Evolutionary conservation across 2,329 filamentous ascomycete species (phyloP), one percentile per base, ranked within the genome.

Genomic region (Fusarium veterinarium): DNA sequence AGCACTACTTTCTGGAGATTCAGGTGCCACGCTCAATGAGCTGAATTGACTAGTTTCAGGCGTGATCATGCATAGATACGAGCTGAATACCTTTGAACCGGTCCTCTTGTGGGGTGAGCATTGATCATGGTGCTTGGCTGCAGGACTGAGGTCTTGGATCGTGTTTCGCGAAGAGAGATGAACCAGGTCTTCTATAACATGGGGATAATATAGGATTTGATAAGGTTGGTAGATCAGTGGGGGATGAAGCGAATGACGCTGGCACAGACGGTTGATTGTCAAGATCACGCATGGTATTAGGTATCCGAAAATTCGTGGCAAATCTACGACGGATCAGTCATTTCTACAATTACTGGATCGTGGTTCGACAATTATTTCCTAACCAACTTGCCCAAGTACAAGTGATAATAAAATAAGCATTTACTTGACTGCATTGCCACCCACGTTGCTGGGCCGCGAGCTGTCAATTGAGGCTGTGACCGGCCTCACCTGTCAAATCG

Each of bases 11-110:
- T 69, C 19, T 41, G 33, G 23, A 30, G 57, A 8, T 25, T 57
- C 42, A 65, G 63, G 41, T 44, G 30, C 35, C 20, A 33, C 35
- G 38, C 10, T 23, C 38, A n/a, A 13, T 30, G 33, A 41, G 44
- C 44, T 66, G 48, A 30, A 30, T 5, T 48, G 42, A 30, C 6
- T 41, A 9, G 62, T 57, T 56, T 65, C 58, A 69, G 49, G 60
- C 44, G 25, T n/a, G 49, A 45, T 44, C 44, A 67, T 71, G 68
- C 61, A 57, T 30, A 23, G 44, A 58, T 52, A 45, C n/a, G 53
- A 33, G 38, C 23, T 38, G 45, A 56, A 20, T 9, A 17, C 23
- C 19, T 31, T 38, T 14, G 9, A 23, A 19, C 19, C n/a, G 35
- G 37, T 6, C 28, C 14, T 17, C 28, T 20, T 23, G 30, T 44